These are phyloP conservation scores for Parathielavia hyrcaniae DNA, from an alignment of 495 filamentous ascomycete species.

Conservation along the genomic window DNA sequence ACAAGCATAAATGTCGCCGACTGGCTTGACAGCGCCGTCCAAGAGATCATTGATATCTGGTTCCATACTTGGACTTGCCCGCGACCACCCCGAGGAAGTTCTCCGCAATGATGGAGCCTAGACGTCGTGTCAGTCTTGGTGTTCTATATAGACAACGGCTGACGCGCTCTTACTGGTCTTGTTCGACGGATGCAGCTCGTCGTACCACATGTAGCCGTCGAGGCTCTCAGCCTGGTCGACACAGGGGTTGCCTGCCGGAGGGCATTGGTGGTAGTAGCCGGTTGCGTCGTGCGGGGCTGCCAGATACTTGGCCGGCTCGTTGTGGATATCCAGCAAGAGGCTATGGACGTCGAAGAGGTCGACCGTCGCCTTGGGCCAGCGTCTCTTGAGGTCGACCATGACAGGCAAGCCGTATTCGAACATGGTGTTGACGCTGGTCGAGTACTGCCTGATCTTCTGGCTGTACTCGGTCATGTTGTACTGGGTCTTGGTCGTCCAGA, in stretches of 20 bases:
- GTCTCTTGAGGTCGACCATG: constrained; percentile 44
- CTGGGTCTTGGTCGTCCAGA: constrained; percentile 52
- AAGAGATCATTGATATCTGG: constrained; percentile 18
- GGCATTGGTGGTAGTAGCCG: constrained; percentile 51
- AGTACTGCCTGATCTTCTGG: constrained; percentile 57
- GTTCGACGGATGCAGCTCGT: constrained; percentile 63
- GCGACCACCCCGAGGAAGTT: constrained; percentile 56
- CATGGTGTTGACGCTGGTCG: constrained; percentile 54
- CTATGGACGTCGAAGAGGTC: constrained; percentile 59
- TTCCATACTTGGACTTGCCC: constrained; percentile 53
- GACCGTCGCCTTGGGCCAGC: constrained; percentile 56
- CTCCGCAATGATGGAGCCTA: constrained; percentile 45
- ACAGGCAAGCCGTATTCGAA: constrained; percentile 56
- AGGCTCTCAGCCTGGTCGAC: constrained; percentile 32
- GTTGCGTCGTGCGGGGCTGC: constrained; percentile 58
- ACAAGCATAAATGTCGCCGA: too few species aligned
- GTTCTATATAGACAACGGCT: constrained; percentile 39
- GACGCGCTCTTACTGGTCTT: constrained; percentile 45
- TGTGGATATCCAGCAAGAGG: constrained; percentile 58
- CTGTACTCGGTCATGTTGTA: constrained; percentile 43
- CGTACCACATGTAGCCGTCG: constrained; percentile 47
- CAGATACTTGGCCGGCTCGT: constrained; percentile 52
- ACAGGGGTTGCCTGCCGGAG: constrained; percentile 27
- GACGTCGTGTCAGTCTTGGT: constrained; percentile 8
- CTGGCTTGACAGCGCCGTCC: too few species aligned